A percentile compares a stretch with the other conserved stretches of the same genome.
phyloP scores from a whole-genome alignment of 2,329 filamentous ascomycete species.

The Westerdykella ornata region DNA sequence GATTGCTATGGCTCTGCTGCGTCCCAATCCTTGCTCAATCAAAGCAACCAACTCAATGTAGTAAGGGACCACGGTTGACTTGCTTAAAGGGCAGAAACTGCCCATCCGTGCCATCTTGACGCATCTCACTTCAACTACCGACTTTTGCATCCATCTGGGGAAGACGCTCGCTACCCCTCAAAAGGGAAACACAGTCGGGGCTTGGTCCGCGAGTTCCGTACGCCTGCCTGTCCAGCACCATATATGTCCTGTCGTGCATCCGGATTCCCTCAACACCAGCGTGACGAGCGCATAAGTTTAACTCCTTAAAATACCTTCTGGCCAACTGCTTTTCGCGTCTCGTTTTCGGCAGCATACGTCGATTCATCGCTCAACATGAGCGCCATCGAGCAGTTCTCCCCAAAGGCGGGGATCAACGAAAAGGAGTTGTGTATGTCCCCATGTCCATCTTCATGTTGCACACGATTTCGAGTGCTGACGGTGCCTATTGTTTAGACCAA shows the following conservation, averaged over 20 bases:
- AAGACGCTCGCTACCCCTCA: not conserved
- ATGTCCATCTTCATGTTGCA: slow-evolving; percentile 2
- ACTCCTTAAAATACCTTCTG: not conserved
- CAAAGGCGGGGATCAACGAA: slow-evolving; percentile 12
- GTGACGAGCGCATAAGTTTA: not conserved
- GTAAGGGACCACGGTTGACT: slow-evolving; percentile 10
- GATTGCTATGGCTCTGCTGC: slow-evolving; percentile 4
- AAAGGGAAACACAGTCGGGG: not conserved
- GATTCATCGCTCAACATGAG: not conserved
- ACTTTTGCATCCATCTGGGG: slow-evolving; percentile 12
- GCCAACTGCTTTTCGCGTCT: not conserved
- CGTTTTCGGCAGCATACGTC: not conserved
- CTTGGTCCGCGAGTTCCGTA: not conserved
- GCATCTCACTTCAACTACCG: slow-evolving; percentile 24
- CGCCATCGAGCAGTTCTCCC: not conserved
- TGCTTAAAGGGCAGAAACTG: slow-evolving; percentile 12
- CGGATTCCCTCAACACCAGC: slow-evolving; percentile 1
- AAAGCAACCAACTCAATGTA: slow-evolving; percentile 12
- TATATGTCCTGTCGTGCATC: not conserved
- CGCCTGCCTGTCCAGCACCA: not conserved
- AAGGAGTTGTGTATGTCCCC: slow-evolving; percentile 22
- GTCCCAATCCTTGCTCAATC: slow-evolving; percentile 17
- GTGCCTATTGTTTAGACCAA: slow-evolving; percentile 10
- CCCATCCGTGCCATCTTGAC: slow-evolving; percentile 6
- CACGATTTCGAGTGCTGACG: slow-evolving; percentile 5